Conservation (phyloP, 2,329 filamentous ascomycete species). For the Fusarium nematophilum region DNA sequence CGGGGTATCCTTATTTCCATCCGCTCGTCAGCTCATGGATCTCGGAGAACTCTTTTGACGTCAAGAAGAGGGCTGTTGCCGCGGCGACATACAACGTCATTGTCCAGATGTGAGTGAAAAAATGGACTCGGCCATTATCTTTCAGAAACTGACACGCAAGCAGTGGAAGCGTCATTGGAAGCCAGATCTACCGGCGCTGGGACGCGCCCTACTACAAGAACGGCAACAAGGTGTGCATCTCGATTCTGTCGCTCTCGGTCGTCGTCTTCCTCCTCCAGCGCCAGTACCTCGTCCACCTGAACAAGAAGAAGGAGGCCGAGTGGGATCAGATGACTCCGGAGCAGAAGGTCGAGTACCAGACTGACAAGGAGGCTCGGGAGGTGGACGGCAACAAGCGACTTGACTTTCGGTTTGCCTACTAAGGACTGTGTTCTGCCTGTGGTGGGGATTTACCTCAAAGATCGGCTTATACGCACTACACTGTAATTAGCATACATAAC, state of each 20-base stretch:
- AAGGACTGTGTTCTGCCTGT: too few relatives aligned
- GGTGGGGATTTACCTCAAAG: too few relatives aligned
- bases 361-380: slow-evolving; percentile 56
- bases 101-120: slow-evolving; percentile 56
- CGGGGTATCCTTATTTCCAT: slow-evolving; percentile 69
- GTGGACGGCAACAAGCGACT: slow-evolving; percentile 61
- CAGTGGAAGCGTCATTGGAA: slow-evolving; percentile 54
- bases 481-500: too few relatives aligned
- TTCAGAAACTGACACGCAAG: slow-evolving; percentile 3
- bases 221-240: slow-evolving; percentile 68
- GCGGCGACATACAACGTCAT: slow-evolving; percentile 62
- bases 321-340: slow-evolving; percentile 60
- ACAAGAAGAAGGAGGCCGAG: slow-evolving; percentile 59
- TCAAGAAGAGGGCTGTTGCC: slow-evolving; percentile 61
- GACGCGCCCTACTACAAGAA: slow-evolving; percentile 67
- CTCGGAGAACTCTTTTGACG: slow-evolving; percentile 61
- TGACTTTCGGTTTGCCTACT: slow-evolving; percentile 64
- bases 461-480: too few relatives aligned
- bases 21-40: slow-evolving; percentile 64
- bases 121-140: too few relatives aligned
- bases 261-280: slow-evolving; percentile 62
- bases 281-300: slow-evolving; percentile 56
- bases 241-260: slow-evolving; percentile 60
- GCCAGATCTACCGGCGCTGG: slow-evolving; percentile 61
- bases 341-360: slow-evolving; percentile 59